Evolutionary conservation across 148 eudicot genomes (phyloP), one percentile per base, ranked within the genome.

Genomic region (Simmondsia chinensis): DNA sequence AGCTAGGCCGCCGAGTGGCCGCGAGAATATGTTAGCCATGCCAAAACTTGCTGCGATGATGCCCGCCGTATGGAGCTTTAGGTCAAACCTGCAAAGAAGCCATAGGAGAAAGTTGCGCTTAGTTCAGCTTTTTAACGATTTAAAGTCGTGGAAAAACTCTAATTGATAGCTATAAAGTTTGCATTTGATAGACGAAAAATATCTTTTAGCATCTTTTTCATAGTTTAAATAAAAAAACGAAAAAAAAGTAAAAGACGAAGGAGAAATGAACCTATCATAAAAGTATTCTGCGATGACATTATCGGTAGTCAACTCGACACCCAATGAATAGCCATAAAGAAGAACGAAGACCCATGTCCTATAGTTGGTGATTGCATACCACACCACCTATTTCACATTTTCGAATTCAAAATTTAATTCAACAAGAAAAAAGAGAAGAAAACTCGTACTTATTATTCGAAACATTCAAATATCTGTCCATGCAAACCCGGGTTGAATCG

Each of bases 301-400:
- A 40, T 74, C 55, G 2, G 72, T 66, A 0, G 76, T 70, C 16
- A 75, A 11, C 43, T 75, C 67, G 1, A 75, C 81, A 4, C 81
- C 81, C 41, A 75, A 22, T 2, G 81, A 70, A 47, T 59, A 62
- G 5, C 76, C 81, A 27, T 75, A 74, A 11, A 74, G 42, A 14
- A 74, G 57, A 11, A 66, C 65, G 30, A 74, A 61, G 9, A 74
- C 46, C 80, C 76, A 70, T 2, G 75, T 70, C 61, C 78, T 59
- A 39, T 73, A 73, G 32, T 73, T 73, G 33, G 48, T 48, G 32
- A 73, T 46, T 1, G 78, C 73, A 26, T 64, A 46, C 73, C 74
- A 63, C 16, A 63, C 13, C 6, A 72, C 63, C 77, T 72, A 54
- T 6, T 11, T 1, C 24, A 26, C 15, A 26, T 16, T 1, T 37